Base-by-base conservation (phyloP, 78 protist genomes). In the Chrysochromulina parva region DNA sequence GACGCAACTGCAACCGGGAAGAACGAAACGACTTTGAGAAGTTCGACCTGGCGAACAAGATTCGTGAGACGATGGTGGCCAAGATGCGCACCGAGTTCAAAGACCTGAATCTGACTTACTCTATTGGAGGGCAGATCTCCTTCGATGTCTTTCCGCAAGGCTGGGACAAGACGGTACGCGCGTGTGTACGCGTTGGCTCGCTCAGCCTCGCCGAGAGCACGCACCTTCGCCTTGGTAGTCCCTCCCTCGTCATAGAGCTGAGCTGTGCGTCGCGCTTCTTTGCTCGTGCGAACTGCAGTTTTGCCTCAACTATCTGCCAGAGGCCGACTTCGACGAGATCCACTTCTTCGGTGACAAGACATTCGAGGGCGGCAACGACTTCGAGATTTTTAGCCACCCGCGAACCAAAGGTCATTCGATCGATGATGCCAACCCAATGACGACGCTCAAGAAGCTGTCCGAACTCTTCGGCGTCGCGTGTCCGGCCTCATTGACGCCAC, bases 341-440 rank as follows among this genome's bases (percentile, higher is more conserved):
- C 98, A 98, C 90, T 99, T 99, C 94, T 98, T 98, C 82, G 99
- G 99, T 62, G 99, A 99, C 94, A 98, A 97, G 94, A 78, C 92
- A 10, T 57, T 58, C 6, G 24, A 85, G 89, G 99, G 99, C 69
- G 99, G 99, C 22, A 99, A 99, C 95, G 99, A 99, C 91, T 95
- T 96, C 67, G 99, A 99, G 90, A 99, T 99, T 89, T 98, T 89
- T 88, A 7, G 50, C 2, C 80, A 91, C 95, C 92, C 82, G 74
- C 67, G 96, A 19, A 91, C 95, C 28, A 78, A 78, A 19, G 99
- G 99, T 98, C 87, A 97, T 82, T 24, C 78, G 13, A 69, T 69
- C 9, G 78, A 69, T 2, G 78, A 69, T n/a, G 78, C 78, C 78
- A n/a, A 69, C 50, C 78, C 78, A 13, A 69, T 69, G 78, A 69